These are phyloP conservation scores for Otatea glauca DNA, from an alignment of 176 grass and related monocot species.

Conservation along the genomic window DNA sequence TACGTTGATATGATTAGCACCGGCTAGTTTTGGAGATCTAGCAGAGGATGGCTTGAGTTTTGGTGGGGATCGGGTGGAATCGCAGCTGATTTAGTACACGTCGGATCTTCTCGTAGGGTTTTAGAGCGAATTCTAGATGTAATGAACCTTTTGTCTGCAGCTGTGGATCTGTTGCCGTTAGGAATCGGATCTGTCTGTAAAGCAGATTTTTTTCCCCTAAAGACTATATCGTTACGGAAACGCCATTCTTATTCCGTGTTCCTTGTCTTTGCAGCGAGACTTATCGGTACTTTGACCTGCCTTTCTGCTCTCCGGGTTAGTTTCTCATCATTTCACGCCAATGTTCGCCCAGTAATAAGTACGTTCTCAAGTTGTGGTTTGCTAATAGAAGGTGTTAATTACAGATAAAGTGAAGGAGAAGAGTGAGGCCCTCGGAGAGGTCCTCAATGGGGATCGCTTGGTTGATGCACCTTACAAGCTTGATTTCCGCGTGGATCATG, in stretches of 20 bases:
- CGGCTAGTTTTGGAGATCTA: constrained; percentile 24
- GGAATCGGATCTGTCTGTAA: constrained; percentile 37
- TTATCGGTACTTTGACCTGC: constrained; percentile 92
- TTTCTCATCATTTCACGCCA: background rate
- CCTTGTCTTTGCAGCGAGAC: constrained; percentile 78
- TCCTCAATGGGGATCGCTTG: constrained; percentile 87
- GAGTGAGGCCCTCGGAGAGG: constrained; percentile 84
- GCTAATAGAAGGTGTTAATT: constrained; percentile 8
- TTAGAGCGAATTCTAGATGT: constrained; percentile 10
- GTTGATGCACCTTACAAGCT: constrained; percentile 98
- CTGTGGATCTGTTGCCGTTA: background rate
- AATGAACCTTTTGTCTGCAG: background rate
- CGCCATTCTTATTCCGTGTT: background rate
- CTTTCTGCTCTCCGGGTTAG: constrained; percentile 91
- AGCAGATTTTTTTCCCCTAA: background rate
- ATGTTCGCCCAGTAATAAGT: background rate
- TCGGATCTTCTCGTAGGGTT: background rate
- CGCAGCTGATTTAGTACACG: constrained; percentile 4
- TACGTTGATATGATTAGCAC: constrained; percentile 8
- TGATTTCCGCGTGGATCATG: constrained; percentile 56
- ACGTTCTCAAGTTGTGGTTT: background rate
- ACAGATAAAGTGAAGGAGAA: constrained; percentile 91
- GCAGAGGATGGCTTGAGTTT: background rate
- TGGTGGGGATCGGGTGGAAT: background rate
- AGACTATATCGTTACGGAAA: background rate